phyloP scores from a whole-genome alignment of 768 basidiomycete genomes.

The Boletus speciosus region DNA sequence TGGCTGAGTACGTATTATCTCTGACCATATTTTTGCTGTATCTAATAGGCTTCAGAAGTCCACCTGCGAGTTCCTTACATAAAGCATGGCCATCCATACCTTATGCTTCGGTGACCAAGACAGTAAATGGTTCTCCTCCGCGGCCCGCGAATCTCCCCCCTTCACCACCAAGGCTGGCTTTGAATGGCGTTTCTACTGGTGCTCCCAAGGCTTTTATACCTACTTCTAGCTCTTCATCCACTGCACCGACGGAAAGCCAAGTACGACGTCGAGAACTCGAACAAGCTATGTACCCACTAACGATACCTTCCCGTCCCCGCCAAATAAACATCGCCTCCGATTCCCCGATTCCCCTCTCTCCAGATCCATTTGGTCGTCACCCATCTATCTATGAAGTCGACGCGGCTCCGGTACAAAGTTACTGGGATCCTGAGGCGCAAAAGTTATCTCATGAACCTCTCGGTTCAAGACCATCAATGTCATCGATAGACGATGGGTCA shows the following conservation, averaged over 20 bases:
- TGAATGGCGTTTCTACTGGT: slow-evolving; percentile 66
- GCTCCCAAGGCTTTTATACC: slow-evolving; percentile 48
- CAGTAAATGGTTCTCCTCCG: slow-evolving; percentile 18
- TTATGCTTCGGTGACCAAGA: slow-evolving; percentile 33
- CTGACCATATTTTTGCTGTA: slow-evolving; percentile 1
- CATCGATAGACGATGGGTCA: slow-evolving; percentile 21
- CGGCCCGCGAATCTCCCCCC: slow-evolving; percentile 33
- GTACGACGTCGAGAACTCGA: slow-evolving; percentile 53
- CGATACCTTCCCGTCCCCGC: slow-evolving; percentile 28
- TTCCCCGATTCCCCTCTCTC: slow-evolving; percentile 76
- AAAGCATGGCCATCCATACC: slow-evolving; percentile 45
- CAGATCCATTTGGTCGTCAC: slow-evolving; percentile 77
- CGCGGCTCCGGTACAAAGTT: slow-evolving; percentile 31
- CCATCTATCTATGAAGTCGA: slow-evolving; percentile 46
- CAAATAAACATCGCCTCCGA: slow-evolving; percentile 29
- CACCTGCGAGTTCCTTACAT: slow-evolving; percentile 10
- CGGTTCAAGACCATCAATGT: slow-evolving; percentile 24
- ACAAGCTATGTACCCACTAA: slow-evolving; percentile 43
- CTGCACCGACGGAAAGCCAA: slow-evolving; percentile 43
- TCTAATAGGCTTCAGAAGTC: slow-evolving; percentile 12
- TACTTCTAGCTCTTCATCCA: slow-evolving; percentile 17
- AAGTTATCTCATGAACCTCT: slow-evolving; percentile 19
- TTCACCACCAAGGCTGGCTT: slow-evolving; percentile 58
- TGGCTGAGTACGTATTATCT: slow-evolving; percentile 21
- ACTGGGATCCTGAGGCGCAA: slow-evolving; percentile 42